These are phyloP conservation scores for Lentinula novae-zelandiae DNA, from an alignment of 1,284 basidiomycete species.

Conservation along the genomic window DNA sequence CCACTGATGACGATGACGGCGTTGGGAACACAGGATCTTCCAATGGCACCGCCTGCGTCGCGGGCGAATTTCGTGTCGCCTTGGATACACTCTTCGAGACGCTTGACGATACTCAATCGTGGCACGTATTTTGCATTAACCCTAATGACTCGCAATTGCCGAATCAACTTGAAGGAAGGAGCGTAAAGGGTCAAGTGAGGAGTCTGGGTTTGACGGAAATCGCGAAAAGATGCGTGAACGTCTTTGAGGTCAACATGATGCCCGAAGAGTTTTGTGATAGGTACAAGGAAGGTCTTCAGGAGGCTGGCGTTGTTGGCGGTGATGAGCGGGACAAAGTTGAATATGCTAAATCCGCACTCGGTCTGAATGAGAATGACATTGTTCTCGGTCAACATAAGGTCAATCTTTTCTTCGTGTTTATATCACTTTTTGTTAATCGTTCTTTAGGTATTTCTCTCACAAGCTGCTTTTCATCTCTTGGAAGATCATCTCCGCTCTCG, in stretches of 20 bases:
- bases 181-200: constrained; percentile 89
- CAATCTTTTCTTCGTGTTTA: not conserved
- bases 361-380: constrained; percentile 70
- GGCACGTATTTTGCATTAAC: constrained; percentile 91
- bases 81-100: constrained; percentile 87
- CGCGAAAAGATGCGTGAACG: constrained; percentile 59
- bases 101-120: constrained; percentile 85
- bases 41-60: constrained; percentile 62
- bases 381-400: constrained; percentile 83
- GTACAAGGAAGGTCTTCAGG: constrained; percentile 62
- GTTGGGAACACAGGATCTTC: constrained; percentile 33
- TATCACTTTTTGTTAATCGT: constrained; percentile 4
- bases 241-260: constrained; percentile 85
- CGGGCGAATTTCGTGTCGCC: constrained; percentile 84
- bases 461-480: constrained; percentile 82
- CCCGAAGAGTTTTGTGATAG: constrained; percentile 86
- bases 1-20: constrained; percentile 46
- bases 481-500: constrained; percentile 84
- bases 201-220: constrained; percentile 81
- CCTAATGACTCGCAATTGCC: constrained; percentile 95
- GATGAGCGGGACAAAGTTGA: constrained; percentile 50
- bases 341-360: constrained; percentile 60
- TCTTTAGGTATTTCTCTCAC: constrained; percentile 84
- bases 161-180: constrained; percentile 89
- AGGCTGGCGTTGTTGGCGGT: constrained; percentile 47